A percentile compares a stretch with the other conserved stretches of the same genome.
Conservation (phyloP, 352 stramenopile species). For the Globisporangium paroecandrum region DNA sequence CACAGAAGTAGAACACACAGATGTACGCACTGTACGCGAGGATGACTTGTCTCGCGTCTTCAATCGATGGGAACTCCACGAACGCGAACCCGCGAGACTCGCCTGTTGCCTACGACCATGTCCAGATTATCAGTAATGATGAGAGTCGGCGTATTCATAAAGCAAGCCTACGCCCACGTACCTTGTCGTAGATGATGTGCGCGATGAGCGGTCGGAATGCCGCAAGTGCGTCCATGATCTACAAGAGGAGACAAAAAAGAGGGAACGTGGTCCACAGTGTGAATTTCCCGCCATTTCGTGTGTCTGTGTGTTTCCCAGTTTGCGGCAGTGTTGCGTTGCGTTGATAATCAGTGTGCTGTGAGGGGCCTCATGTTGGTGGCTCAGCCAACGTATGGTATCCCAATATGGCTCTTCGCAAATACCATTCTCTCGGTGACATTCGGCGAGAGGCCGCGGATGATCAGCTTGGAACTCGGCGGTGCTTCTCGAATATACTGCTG, state of each 20-base stretch:
- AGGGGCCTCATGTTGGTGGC: neutral
- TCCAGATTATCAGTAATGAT: too few relatives aligned
- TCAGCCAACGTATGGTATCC: neutral
- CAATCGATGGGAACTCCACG: constrained; percentile 61
- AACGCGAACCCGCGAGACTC: constrained; percentile 78
- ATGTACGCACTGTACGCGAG: constrained; percentile 46
- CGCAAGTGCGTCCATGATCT: constrained; percentile 59
- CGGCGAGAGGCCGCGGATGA: constrained; percentile 54
- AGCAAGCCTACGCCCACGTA: constrained; percentile 13
- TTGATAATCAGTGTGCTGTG: neutral
- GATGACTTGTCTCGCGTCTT: constrained; percentile 50
- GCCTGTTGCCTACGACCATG: constrained; percentile 36
- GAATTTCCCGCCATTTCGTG: constrained; percentile 12
- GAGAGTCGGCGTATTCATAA: too few relatives aligned
- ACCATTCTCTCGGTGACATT: constrained; percentile 67
- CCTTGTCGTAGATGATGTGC: constrained; percentile 69
- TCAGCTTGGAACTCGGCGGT: constrained; percentile 55
- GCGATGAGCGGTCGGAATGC: constrained; percentile 46
- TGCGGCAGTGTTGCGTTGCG: neutral
- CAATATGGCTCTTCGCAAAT: constrained; percentile 13
- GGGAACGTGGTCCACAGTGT: constrained; percentile 16
- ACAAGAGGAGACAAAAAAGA: constrained; percentile 11
- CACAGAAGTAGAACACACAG: neutral
- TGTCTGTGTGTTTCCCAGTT: neutral
- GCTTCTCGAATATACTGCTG: constrained; percentile 12